Evolutionary conservation across 1,284 basidiomycete species (phyloP).

Genomic region (Heliocybe sulcata): DNA sequence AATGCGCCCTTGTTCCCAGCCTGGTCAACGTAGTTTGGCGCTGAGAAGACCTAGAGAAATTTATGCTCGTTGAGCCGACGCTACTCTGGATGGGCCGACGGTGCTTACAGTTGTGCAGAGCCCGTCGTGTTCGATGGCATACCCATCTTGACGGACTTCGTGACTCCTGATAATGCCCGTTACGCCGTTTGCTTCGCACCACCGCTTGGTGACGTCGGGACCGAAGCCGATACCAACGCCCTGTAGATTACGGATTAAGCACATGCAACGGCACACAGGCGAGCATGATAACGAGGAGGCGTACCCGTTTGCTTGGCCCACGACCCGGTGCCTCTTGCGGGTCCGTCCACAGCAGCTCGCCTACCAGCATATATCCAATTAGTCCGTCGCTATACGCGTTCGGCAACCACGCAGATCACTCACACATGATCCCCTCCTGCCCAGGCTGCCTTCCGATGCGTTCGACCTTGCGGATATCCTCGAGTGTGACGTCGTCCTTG

Average conservation of each 20-base stretch:
- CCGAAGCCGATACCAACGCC: constrained; percentile 96
- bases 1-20: constrained; percentile 78
- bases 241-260: constrained; percentile 26
- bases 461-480: constrained; percentile 86
- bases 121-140: constrained; percentile 85
- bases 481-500: constrained; percentile 88
- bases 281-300: constrained; percentile 13
- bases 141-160: constrained; percentile 93
- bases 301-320: constrained; percentile 90
- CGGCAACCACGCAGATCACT: no score
- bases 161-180: constrained; percentile 93
- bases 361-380: neutral
- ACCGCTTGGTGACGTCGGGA: constrained; percentile 83
- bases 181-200: constrained; percentile 86
- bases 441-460: constrained; percentile 90
- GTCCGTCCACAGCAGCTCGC: constrained; percentile 84
- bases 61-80: constrained; percentile 2
- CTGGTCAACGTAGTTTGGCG: constrained; percentile 83
- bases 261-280: constrained; percentile 2
- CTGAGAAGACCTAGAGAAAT: constrained; percentile 63
- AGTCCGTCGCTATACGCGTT: no score
- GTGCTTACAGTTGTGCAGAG: constrained; percentile 74
- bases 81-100: constrained; percentile 12
- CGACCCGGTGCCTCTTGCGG: constrained; percentile 89
- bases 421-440: constrained; percentile 93